phyloP scores from a whole-genome alignment of 345 rosid genomes.

The Geranium rotundifolium region DNA sequence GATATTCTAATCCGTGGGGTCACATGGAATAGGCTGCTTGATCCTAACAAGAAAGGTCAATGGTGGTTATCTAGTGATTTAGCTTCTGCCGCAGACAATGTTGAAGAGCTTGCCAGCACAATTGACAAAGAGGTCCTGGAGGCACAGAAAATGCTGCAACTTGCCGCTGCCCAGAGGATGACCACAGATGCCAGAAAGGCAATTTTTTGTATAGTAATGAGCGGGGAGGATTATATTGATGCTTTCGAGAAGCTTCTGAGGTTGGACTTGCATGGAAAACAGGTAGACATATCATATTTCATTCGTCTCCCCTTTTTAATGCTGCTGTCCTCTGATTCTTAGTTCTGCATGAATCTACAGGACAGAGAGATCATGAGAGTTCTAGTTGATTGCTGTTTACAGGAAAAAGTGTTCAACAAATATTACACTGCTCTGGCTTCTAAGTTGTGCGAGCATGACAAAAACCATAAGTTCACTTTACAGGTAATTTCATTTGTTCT shows the following conservation, averaged over 20 bases:
- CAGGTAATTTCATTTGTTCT: conserved; percentile 36
- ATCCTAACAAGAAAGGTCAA: conserved; percentile 79
- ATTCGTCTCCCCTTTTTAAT: background rate
- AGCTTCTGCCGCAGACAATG: conserved; percentile 24
- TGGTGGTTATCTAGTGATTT: conserved; percentile 83
- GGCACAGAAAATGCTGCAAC: conserved; percentile 83
- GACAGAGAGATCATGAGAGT: conserved; percentile 93
- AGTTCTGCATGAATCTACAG: conserved; percentile 20
- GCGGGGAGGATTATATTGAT: conserved; percentile 82
- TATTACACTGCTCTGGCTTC: conserved; percentile 69
- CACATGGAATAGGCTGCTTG: conserved; percentile 84
- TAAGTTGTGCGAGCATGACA: conserved; percentile 75
- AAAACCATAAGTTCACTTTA: conserved; percentile 76
- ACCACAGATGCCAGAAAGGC: conserved; percentile 86
- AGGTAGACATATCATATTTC: conserved; percentile 19
- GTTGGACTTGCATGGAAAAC: conserved; percentile 73
- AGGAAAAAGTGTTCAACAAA: conserved; percentile 78
- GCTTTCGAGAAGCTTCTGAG: conserved; percentile 83
- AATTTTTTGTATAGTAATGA: conserved; percentile 88
- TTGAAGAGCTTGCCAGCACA: conserved; percentile 61
- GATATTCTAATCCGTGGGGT: conserved; percentile 61
- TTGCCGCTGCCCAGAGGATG: conserved; percentile 90
- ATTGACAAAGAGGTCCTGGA: conserved; percentile 76
- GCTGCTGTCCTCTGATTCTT: background rate
- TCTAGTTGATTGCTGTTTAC: conserved; percentile 77